Evolutionary conservation across 345 rosid species (phyloP).

Genomic region (Clarkia xantiana): DNA sequence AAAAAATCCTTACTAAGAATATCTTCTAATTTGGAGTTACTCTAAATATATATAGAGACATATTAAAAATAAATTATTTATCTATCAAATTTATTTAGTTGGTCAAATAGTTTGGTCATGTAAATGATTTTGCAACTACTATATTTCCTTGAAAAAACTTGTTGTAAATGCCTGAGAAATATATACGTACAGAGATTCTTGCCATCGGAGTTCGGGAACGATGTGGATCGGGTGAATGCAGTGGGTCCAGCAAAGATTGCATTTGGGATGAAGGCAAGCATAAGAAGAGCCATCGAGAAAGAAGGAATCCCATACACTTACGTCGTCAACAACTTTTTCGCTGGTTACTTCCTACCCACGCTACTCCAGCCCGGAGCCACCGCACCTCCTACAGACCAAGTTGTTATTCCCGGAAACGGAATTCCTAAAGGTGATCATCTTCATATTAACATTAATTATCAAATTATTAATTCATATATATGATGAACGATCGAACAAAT

Average conservation of each 20-base stretch:
- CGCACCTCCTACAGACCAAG: constrained; percentile 48
- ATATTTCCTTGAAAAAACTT: too few species aligned
- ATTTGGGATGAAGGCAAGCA: constrained; percentile 22
- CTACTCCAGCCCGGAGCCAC: constrained; percentile 31
- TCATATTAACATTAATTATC: too few species aligned
- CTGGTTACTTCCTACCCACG: constrained; percentile 35
- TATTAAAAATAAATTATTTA: too few species aligned
- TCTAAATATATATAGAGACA: too few species aligned
- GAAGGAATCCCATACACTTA: constrained; percentile 38
- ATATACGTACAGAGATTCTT: constrained; percentile 38
- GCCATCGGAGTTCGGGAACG: constrained; percentile 63
- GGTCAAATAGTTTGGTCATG: too few species aligned
- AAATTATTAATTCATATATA: too few species aligned
- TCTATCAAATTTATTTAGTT: too few species aligned
- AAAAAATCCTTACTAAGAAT: too few species aligned
- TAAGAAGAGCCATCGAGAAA: constrained; percentile 38
- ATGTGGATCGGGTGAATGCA: constrained; percentile 35
- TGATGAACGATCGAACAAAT: too few species aligned
- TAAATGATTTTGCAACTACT: too few species aligned
- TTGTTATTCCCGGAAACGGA: constrained; percentile 44
- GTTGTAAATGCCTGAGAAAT: too few species aligned
- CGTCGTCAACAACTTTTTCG: constrained; percentile 30
- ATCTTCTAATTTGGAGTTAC: too few species aligned
- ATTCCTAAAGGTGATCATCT: constrained; percentile 31
- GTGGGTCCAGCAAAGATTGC: constrained; percentile 35